Evolutionary conservation across 306 rosid genomes (phyloP).

Genomic region (Elaeagnus macrophylla): DNA sequence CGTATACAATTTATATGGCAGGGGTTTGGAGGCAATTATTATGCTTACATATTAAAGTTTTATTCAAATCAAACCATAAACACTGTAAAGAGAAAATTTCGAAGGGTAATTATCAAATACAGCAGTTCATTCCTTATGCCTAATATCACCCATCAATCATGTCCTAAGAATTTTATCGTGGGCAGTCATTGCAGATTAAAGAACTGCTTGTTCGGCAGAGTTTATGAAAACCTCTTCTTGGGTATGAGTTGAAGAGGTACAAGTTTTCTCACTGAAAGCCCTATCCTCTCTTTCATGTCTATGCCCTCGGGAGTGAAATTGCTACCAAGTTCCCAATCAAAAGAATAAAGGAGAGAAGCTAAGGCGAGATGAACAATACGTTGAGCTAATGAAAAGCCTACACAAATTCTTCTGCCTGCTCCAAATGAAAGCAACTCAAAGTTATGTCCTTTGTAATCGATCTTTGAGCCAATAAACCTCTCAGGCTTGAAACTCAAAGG

Average conservation of each 20-base stretch:
- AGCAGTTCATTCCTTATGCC: too few species aligned
- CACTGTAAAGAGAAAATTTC: too few species aligned
- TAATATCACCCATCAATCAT: too few species aligned
- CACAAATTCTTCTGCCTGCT: constrained; percentile 45
- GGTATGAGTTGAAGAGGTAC: constrained; percentile 34
- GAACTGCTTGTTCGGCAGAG: too few species aligned
- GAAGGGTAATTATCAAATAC: too few species aligned
- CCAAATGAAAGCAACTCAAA: constrained; percentile 43
- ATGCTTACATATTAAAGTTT: too few species aligned
- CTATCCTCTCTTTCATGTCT: constrained; percentile 29
- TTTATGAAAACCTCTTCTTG: constrained; percentile 1
- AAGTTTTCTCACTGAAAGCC: constrained; percentile 22
- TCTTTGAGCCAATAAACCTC: constrained; percentile 21
- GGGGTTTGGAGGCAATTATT: too few species aligned
- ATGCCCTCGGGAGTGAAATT: constrained; percentile 23
- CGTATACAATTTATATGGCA: too few species aligned
- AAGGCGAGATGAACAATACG: constrained; percentile 32
- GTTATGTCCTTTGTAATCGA: constrained; percentile 36
- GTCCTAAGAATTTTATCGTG: too few species aligned
- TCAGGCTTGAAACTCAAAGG: constrained; percentile 31
- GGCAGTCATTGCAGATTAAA: too few species aligned
- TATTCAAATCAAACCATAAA: too few species aligned
- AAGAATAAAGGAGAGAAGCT: constrained; percentile 39
- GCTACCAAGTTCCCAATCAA: constrained; percentile 26
- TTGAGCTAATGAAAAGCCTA: constrained; percentile 42